Conservation (phyloP, 2,329 filamentous ascomycete genomes). For the Ilyonectria robusta region DNA sequence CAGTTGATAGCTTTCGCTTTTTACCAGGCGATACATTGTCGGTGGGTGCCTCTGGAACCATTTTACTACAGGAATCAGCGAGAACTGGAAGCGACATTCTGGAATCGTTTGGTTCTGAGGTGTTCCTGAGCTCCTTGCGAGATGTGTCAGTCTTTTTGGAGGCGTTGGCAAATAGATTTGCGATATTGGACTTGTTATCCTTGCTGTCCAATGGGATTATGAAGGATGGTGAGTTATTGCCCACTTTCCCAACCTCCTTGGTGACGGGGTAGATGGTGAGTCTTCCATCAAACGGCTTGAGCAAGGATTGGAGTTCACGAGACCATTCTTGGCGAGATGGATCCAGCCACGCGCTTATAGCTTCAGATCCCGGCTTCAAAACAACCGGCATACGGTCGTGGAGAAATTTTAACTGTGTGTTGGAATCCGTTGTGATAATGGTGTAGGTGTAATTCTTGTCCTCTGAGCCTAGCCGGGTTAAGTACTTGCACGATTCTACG, state of each 20-base stretch:
- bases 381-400: conserved; percentile 98
- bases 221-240: conserved; percentile 89
- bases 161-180: conserved; percentile 86
- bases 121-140: conserved; percentile 4
- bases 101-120: not conserved
- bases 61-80: not conserved
- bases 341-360: conserved; percentile 83
- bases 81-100: not conserved
- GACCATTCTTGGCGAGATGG: conserved; percentile 81
- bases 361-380: conserved; percentile 80
- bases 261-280: conserved; percentile 89
- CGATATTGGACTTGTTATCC: conserved; percentile 93
- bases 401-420: conserved; percentile 85
- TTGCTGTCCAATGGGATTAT: conserved; percentile 86
- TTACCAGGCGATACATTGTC: not conserved
- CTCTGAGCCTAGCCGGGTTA: conserved; percentile 50
- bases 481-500: not conserved
- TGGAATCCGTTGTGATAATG: conserved; percentile 92
- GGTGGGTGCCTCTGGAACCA: not conserved
- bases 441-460: conserved; percentile 90
- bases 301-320: conserved; percentile 79
- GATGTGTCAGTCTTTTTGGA: conserved; percentile 53
- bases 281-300: conserved; percentile 85
- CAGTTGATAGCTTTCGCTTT: conserved; percentile 47
- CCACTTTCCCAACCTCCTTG: conserved; percentile 93